Conservation (phyloP, 352 stramenopile genomes). For the Pythium aquatile region DNA sequence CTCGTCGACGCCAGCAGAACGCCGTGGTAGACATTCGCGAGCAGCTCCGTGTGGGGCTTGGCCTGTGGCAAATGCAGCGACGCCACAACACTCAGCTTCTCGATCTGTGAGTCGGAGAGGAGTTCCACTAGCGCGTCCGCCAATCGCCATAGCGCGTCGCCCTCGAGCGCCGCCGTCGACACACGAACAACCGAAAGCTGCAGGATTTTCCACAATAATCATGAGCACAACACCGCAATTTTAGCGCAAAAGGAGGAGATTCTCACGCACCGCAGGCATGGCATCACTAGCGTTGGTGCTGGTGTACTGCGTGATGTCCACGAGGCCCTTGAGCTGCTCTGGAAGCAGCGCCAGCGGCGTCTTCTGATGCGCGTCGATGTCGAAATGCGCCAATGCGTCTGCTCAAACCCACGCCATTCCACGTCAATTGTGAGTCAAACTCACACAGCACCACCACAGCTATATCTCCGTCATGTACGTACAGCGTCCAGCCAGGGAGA, state of each 20-base stretch:
- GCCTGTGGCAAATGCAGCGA: slow-evolving; percentile 62
- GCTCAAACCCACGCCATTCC: neutral
- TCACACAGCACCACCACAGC: neutral
- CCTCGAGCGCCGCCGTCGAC: slow-evolving; percentile 28
- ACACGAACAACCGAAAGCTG: slow-evolving; percentile 41
- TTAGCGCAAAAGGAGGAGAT: neutral
- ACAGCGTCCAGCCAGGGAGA: slow-evolving; percentile 60
- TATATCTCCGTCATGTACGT: slow-evolving; percentile 6
- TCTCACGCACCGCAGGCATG: neutral
- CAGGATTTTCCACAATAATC: neutral
- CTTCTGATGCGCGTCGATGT: slow-evolving; percentile 1
- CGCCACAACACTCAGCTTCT: slow-evolving; percentile 43
- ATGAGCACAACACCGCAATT: neutral
- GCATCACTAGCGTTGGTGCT: neutral
- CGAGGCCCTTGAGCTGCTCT: neutral
- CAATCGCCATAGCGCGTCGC: slow-evolving; percentile 38
- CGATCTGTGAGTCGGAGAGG: slow-evolving; percentile 35
- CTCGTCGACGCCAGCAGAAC: slow-evolving; percentile 22
- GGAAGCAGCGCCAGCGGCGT: slow-evolving; percentile 6
- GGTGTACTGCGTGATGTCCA: neutral
- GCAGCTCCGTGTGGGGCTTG: slow-evolving; percentile 30
- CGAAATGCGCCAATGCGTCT: slow-evolving; percentile 10
- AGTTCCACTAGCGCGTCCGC: slow-evolving; percentile 42
- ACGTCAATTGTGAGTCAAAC: neutral
- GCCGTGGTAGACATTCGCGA: slow-evolving; percentile 46